These are phyloP conservation scores for Selaginella tamariscina DNA, from an alignment of 75 land plant genomes.

Conservation along the genomic window DNA sequence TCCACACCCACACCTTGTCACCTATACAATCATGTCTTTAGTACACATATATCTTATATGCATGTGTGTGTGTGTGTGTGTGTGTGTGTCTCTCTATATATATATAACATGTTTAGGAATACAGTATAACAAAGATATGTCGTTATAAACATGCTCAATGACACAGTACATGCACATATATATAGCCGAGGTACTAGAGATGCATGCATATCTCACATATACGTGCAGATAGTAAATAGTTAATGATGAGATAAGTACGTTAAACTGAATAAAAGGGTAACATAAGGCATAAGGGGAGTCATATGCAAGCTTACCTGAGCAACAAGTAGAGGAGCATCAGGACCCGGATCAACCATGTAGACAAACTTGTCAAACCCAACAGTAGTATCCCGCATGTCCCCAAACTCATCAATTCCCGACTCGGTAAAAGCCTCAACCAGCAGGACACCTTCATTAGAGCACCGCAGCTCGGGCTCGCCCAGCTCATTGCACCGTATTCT, in stretches of 20 bases:
- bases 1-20: conserved; percentile 8
- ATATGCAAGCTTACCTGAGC: conserved; percentile 4
- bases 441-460: not conserved
- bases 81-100: too few species aligned
- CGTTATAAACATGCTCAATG: too few species aligned
- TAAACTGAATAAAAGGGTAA: not conserved
- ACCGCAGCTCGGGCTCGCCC: not conserved
- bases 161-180: too few species aligned
- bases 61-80: too few species aligned
- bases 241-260: too few species aligned
- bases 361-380: conserved; percentile 5
- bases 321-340: not conserved
- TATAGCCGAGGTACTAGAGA: too few species aligned
- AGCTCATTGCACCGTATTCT: not conserved
- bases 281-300: not conserved
- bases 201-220: too few species aligned
- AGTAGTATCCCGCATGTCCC: not conserved
- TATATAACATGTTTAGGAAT: too few species aligned
- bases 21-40: not conserved
- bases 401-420: not conserved
- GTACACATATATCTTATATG: too few species aligned
- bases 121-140: too few species aligned
- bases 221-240: too few species aligned
- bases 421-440: not conserved
- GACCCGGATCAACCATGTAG: not conserved